phyloP scores from a whole-genome alignment of 2,329 filamentous ascomycete genomes.

The Aspergillus neotritici region DNA sequence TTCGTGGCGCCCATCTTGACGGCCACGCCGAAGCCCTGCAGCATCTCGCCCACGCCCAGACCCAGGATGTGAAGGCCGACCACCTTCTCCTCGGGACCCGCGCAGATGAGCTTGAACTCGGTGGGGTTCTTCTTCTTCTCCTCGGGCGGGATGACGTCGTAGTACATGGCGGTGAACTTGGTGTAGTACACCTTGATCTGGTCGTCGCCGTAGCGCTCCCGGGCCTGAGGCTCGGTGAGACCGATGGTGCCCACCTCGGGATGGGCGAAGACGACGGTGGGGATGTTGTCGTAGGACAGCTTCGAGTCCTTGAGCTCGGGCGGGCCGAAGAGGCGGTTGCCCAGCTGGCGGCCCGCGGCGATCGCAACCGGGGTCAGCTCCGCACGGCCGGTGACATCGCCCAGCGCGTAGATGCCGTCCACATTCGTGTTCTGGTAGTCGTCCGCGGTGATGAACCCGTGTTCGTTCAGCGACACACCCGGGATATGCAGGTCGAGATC shows the following conservation, averaged over 20 bases:
- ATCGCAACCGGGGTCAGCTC: constrained; percentile 51
- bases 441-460: constrained; percentile 43
- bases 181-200: constrained; percentile 48
- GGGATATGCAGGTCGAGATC: constrained; percentile 38
- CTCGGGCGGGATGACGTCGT: constrained; percentile 42
- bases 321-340: constrained; percentile 47
- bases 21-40: constrained; percentile 70
- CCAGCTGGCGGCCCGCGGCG: constrained; percentile 47
- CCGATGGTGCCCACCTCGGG: constrained; percentile 47
- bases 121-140: constrained; percentile 48
- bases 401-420: constrained; percentile 46
- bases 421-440: constrained; percentile 48
- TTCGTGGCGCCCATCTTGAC: constrained; percentile 77
- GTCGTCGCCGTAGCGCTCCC: constrained; percentile 44
- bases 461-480: constrained; percentile 37
- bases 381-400: constrained; percentile 48
- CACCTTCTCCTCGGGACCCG: constrained; percentile 46
- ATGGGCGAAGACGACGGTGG: constrained; percentile 50
- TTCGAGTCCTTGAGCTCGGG: constrained; percentile 40
- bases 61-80: constrained; percentile 48
- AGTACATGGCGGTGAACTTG: constrained; percentile 47
- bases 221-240: constrained; percentile 47
- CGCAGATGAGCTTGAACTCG: constrained; percentile 47
- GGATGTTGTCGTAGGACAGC: constrained; percentile 47
- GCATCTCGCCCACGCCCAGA: constrained; percentile 55